These are phyloP conservation scores for Parachaetomium inaequale DNA, from an alignment of 495 filamentous ascomycete species.

Conservation along the genomic window DNA sequence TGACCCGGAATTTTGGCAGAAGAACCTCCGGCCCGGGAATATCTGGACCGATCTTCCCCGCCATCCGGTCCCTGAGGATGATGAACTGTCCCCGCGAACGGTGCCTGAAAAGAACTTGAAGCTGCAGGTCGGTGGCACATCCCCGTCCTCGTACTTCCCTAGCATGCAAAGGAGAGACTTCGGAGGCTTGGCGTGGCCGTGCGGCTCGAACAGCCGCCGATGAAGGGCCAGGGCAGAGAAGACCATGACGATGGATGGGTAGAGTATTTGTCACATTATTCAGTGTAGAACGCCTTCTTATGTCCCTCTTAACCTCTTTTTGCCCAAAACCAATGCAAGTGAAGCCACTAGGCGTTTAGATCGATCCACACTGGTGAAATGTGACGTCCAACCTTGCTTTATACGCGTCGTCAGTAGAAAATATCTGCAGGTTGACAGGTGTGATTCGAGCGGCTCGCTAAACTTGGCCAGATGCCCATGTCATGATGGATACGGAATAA, in stretches of 20 bases:
- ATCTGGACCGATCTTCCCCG: neutral
- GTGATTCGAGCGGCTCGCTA: too few relatives aligned
- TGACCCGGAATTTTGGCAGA: slow-evolving; percentile 13
- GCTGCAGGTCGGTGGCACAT: neutral
- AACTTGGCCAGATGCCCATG: too few relatives aligned
- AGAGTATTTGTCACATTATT: too few relatives aligned
- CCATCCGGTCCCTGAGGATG: neutral
- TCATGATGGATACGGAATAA: neutral
- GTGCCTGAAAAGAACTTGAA: too few relatives aligned
- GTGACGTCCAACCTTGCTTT: too few relatives aligned
- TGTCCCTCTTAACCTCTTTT: too few relatives aligned
- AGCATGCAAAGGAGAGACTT: neutral
- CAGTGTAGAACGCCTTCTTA: too few relatives aligned
- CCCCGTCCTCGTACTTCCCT: neutral
- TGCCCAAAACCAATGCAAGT: too few relatives aligned
- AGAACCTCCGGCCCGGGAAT: slow-evolving; percentile 4
- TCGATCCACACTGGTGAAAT: too few relatives aligned
- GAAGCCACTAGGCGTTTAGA: too few relatives aligned
- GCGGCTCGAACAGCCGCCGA: neutral
- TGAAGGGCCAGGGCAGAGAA: neutral
- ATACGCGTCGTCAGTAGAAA: too few relatives aligned
- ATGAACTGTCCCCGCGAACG: neutral
- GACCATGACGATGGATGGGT: neutral
- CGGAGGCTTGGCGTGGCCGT: neutral
- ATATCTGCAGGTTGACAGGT: too few relatives aligned